These are phyloP conservation scores for Thalassiosira oceanica DNA, from an alignment of 352 stramenopile species.

Conservation along the genomic window DNA sequence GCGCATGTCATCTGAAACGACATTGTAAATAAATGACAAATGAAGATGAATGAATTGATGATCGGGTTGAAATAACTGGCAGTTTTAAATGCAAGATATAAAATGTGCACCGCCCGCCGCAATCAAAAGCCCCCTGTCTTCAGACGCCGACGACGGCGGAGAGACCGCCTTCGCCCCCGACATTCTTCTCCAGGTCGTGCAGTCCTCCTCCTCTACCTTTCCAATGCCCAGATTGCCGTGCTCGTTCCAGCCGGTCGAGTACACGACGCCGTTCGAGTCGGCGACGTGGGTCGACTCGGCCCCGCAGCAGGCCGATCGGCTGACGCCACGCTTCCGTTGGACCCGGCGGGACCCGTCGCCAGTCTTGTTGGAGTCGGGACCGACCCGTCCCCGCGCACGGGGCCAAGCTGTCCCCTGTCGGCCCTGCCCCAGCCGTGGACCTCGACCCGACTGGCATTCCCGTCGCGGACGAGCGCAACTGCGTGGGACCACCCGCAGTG, in stretches of 20 bases:
- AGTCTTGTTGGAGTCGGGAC: constrained; percentile 3
- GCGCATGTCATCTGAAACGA: too few relatives aligned
- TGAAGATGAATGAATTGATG: too few relatives aligned
- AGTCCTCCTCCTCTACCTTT: background rate
- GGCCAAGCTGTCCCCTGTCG: constrained; percentile 67
- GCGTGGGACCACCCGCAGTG: constrained; percentile 68
- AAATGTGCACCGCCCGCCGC: constrained; percentile 31
- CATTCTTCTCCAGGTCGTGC: constrained; percentile 5
- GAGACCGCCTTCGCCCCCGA: constrained; percentile 10
- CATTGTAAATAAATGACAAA: too few relatives aligned
- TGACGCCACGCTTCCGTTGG: too few relatives aligned
- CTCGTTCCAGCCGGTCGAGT: constrained; percentile 36
- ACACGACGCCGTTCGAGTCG: constrained; percentile 22
- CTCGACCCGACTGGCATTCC: constrained; percentile 6
- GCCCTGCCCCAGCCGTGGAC: constrained; percentile 67
- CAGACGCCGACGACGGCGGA: constrained; percentile 8
- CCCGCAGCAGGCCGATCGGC: constrained; percentile 20
- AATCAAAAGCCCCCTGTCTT: constrained; percentile 2
- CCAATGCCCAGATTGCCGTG: constrained; percentile 34
- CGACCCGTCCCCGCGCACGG: constrained; percentile 5
- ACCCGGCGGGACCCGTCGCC: constrained; percentile 1
- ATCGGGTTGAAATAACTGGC: too few relatives aligned
- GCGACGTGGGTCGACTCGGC: constrained; percentile 31
- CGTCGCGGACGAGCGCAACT: constrained; percentile 28
- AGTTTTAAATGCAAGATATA: too few relatives aligned